Evolutionary conservation across 305 asterid genomes (phyloP), one percentile per base, ranked within the genome.

Genomic region (Salvia sclarea): DNA sequence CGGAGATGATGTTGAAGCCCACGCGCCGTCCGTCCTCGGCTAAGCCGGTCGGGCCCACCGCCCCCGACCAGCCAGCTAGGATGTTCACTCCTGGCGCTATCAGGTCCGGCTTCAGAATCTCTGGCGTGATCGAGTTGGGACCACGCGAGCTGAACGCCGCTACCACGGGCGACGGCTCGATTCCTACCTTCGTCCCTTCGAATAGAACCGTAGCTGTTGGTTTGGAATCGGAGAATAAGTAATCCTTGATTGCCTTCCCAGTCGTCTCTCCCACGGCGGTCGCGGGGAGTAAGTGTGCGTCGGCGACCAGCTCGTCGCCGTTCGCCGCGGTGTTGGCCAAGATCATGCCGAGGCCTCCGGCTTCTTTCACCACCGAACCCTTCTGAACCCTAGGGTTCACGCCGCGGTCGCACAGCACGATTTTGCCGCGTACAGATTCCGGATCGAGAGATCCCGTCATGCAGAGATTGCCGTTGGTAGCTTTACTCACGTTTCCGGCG

Each of bases 121-220:
- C 85, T 0, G 88, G 72, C 0, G 95, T 93, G 67, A 93, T 85
- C 0, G 94, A 74, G 56, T 90, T 93, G 2, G 98, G 98, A 4
- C 97, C 98, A 7, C 98, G 74, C 0, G 97, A 90, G 57, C 98
- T 93, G 73, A 93, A 93, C 14, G 97, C 95, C 2, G 98, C 98
- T 0, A 93, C 94, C 11, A 93, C 96, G 0, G 98, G 98, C 0
- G 98, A 88, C 3, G 97, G 98, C 22, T 88, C 76, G 66, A 93
- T 70, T 6, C 91, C 97, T 4, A 93, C 68, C 63, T 93, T 87
- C 1, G 98, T 93, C 1, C 95, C 98, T 70, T 80, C 82, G 10
- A 93, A 83, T 6, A 81, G 64, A 68, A 93, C 74, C 3, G 92
- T 87, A 56, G 80, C 98, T 57, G 79, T 87, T 56, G 96, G 88